Evolutionary conservation across 176 grass and related monocot species (phyloP).

Genomic region (Aegilops sharonensis): DNA sequence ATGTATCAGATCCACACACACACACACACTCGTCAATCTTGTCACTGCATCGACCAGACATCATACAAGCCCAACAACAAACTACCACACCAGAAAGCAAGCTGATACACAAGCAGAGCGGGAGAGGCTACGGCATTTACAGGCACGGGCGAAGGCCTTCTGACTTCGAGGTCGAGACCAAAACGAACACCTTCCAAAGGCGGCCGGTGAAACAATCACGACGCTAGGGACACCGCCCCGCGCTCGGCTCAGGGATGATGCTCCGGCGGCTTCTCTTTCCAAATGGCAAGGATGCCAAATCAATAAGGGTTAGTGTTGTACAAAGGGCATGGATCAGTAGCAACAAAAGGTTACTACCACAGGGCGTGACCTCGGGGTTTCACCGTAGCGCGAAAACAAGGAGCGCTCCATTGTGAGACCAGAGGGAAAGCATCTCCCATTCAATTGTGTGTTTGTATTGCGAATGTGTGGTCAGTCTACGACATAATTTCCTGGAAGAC

Average conservation of each 20-base stretch:
- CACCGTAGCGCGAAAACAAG: not conserved
- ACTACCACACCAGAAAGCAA: conserved; percentile 33
- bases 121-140: conserved; percentile 12
- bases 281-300: conserved; percentile 24
- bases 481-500: conserved; percentile 83
- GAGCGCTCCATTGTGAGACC: conserved; percentile 10
- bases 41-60: conserved; percentile 4
- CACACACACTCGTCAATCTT: not conserved
- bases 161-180: not conserved
- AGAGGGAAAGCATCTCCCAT: not conserved
- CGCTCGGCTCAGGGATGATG: not conserved
- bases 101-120: conserved; percentile 27
- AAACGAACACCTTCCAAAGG: not conserved
- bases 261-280: conserved; percentile 29
- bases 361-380: conserved; percentile 28
- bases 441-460: conserved; percentile 36
- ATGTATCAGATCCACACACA: not conserved
- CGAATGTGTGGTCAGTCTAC: conserved; percentile 46
- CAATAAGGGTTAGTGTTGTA: conserved; percentile 45
- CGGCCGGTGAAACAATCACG: not conserved
- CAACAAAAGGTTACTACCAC: conserved; percentile 19
- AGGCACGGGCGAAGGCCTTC: not conserved
- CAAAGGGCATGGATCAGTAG: conserved; percentile 21
- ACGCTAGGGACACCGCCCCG: not conserved
- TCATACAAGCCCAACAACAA: conserved; percentile 26